Base-by-base conservation (phyloP, 306 rosid species). In the Neltuma alba region DNA sequence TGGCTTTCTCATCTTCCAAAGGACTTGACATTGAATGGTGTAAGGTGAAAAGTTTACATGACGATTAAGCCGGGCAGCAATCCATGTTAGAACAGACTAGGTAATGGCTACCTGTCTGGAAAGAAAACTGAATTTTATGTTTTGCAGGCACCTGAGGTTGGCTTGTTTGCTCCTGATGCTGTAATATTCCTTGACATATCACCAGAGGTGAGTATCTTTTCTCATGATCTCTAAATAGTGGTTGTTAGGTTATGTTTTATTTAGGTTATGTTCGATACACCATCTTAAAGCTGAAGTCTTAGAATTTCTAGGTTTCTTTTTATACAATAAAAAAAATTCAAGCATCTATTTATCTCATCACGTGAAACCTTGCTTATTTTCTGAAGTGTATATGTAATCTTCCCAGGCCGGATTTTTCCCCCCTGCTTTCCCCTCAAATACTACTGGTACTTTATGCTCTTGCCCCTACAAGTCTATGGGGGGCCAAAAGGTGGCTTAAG, bases 11-110 rank as follows among this genome's bases (percentile, higher is more conserved):
- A 11, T 84, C 96, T 13, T 92, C 99, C 45, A 92, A 95, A 82
- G 99, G 99, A 83, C 93, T 95, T 61, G 88, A 80, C 48, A 50
- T 92, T 69, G 94, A 89, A 61, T 95, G 99, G 99, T 95, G 99
- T 40, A 95, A 92, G 99, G 98, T 95, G 79, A 74, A 70, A 18
- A 34, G 28, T 83, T 40, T 58, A 45, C 3, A 0, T 50, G 55
- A 18, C 2, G 7, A 50, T n/a, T 44, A 44, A 15, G 2, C 27
- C 12, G 2, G 0, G 74, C 27, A 16, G 48, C 23, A 20, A 74
- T 38, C 1, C 25, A 7, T 54, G 63, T 75, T 57, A 52, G 21
- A 52, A n/a, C 40, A 74, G 68, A 82, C 69, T 7, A 12, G 61
- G 45, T 61, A 69, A 61, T 50, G 52, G 1, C 33, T 1, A 55